A percentile compares a stretch with the other conserved stretches of the same genome.
phyloP scores from a whole-genome alignment of 2,329 filamentous ascomycete species.

The Fusarium annulatum region DNA sequence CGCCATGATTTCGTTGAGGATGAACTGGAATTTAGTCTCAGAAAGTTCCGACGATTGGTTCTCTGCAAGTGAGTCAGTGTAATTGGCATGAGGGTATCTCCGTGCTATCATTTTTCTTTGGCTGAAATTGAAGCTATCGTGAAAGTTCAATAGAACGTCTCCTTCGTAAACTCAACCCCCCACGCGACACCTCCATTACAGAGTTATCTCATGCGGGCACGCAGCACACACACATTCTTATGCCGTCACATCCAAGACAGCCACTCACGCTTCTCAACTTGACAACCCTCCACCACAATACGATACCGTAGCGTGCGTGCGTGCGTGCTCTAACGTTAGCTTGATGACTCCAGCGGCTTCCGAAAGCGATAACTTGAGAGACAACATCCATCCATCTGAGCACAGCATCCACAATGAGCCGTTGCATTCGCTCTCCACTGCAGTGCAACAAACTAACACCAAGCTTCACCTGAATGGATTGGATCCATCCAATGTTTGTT shows the following conservation, averaged over 20 bases:
- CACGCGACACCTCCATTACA: slow-evolving; percentile 18
- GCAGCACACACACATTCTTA: slow-evolving; percentile 13
- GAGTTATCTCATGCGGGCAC: slow-evolving; percentile 17
- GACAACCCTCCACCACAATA: slow-evolving; percentile 19
- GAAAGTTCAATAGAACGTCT: slow-evolving; percentile 11
- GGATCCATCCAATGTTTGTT: neutral
- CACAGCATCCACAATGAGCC: slow-evolving; percentile 29
- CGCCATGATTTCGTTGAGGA: slow-evolving; percentile 20
- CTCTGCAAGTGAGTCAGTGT: neutral
- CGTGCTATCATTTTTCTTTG: neutral
- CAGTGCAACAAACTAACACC: slow-evolving; percentile 5
- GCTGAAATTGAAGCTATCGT: slow-evolving; percentile 17
- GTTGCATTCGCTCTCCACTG: slow-evolving; percentile 28
- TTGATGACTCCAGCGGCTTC: slow-evolving; percentile 18
- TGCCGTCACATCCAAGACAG: slow-evolving; percentile 30
- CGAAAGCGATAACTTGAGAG: slow-evolving; percentile 24
- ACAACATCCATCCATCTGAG: slow-evolving; percentile 22
- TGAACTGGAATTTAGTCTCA: slow-evolving; percentile 16
- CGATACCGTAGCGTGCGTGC: neutral
- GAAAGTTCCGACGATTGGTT: neutral
- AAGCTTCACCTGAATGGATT: slow-evolving; percentile 5
- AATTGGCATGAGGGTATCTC: neutral
- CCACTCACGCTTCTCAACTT: slow-evolving; percentile 21
- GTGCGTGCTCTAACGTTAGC: neutral
- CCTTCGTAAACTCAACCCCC: slow-evolving; percentile 4